phyloP scores from a whole-genome alignment of 1,139 yeast genomes.

The Yamadazyma oceani region DNA sequence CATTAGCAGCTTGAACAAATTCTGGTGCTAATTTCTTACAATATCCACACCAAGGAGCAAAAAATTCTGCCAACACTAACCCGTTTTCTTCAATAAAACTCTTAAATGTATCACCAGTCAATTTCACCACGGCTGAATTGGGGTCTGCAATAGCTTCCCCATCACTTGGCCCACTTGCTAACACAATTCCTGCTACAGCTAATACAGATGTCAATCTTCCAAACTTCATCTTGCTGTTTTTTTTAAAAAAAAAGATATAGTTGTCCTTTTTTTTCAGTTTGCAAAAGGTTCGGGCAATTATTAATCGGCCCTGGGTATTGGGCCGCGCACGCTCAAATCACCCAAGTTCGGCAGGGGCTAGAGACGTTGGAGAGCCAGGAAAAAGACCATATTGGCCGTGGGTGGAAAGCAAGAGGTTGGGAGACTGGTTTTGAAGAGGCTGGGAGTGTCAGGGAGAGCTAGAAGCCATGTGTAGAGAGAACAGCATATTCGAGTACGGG shows the following conservation, averaged over 20 bases:
- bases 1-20: conserved; percentile 80
- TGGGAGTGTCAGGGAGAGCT: too few relatives aligned
- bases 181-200: conserved; percentile 40
- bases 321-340: too few relatives aligned
- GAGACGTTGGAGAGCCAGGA: too few relatives aligned
- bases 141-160: conserved; percentile 74
- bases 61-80: conserved; percentile 89
- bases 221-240: conserved; percentile 33
- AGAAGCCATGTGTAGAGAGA: too few relatives aligned
- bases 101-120: conserved; percentile 60
- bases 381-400: too few relatives aligned
- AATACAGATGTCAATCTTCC: conserved; percentile 41
- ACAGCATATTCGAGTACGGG: conserved; percentile 1
- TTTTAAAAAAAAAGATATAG: too few relatives aligned
- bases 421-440: too few relatives aligned
- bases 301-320: background rate
- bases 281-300: background rate
- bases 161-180: conserved; percentile 43
- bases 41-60: conserved; percentile 99
- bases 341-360: too few relatives aligned
- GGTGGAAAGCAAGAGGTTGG: too few relatives aligned
- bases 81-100: conserved; percentile 69
- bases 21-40: conserved; percentile 95
- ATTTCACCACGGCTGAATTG: conserved; percentile 85
- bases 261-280: too few relatives aligned